Base-by-base conservation (phyloP, 2,329 filamentous ascomycete genomes). In the Fusarium cyanostomum region DNA sequence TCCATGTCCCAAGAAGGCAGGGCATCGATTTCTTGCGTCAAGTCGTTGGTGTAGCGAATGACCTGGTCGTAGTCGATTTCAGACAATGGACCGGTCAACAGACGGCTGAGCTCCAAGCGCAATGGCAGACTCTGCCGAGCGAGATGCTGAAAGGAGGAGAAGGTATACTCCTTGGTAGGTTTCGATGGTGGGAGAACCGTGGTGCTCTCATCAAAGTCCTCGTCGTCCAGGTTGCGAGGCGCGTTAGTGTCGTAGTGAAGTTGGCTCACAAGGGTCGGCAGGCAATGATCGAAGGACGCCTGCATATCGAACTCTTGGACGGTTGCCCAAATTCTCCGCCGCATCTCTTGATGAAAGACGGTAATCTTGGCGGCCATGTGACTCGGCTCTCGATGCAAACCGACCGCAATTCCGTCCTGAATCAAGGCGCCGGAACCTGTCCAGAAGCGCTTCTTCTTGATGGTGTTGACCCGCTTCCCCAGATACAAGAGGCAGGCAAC, bases 361-460 rank as follows among this genome's bases (percentile, higher is more conserved):
- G 81, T 85, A 39, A 87, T 83, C 62, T 82, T 82, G 52, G 81
- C 79, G 15, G 76, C 78, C 76, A 86, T 83, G 56, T 82, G 79
- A 66, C 82, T 82, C 4, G 85, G 84, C 68, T 88, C 86, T 15
- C 83, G 82, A 66, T 88, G 86, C 42, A 88, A 77, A 13, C 85
- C 85, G 27, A 87, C 81, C 2, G 82, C 81, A 55, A 88, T 82
- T 52, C 82, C 84, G 48, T 87, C 83, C 43, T 85, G 84, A 12
- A 86, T 81, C 53, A 88, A 76, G 6, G 81, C 78, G 1, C 85
- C 84, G 1, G 85, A 79, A 34, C 80, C 79, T 13, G 83, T 85
- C 85, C 85, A 88, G 72, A 86, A 87, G 11, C 84, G 79, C 79
- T 88, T 88, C 80, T 88, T 88, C 77, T 87, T 86, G 63, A 88